Evolutionary conservation across 768 basidiomycete species (phyloP), one percentile per base, ranked within the genome.

Genomic region (Ephemerocybe angulata): DNA sequence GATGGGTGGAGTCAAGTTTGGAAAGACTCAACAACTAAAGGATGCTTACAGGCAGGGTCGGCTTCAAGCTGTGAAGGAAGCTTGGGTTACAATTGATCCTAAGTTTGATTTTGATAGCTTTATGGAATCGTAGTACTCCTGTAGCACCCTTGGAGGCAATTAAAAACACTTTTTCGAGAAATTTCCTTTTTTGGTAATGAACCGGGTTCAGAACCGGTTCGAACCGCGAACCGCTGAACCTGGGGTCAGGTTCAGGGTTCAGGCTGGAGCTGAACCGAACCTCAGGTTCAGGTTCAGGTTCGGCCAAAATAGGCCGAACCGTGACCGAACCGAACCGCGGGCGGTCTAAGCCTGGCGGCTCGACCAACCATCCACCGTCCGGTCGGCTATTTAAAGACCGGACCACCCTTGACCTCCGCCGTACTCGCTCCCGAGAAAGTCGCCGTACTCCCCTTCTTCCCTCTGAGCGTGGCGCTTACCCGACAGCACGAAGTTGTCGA

Each of bases 11-110:
- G 31, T n/a, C 4, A 59, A 51, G 19, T 55, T 59, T 41, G 50
- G 58, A 7, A 43, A 27, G n/a, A 33, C 50, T 10, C 58, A 59
- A 31, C 40, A 33, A 8, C 25, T 59, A 5, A 15, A 50, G 19
- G 58, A 50, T 37, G 54, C 38, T 15, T 59, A 59, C 13, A 13
- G 38, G 15, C 40, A 56, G 33, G 58, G 58, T 7, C 50, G 42
- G 24, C 19, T 59, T 21, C 35, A 46, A 21, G 54, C 47, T 28
- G 47, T 15, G 3, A 30, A 13, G 22, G 25, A 29, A 28, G 30
- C 47, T 28, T 48, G 47, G 47, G 47, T 8, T 13, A 25, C 8
- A 8, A n/a, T 43, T 17, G 42, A 24, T 17, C 42, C 42, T 43
- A 19, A 43, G 8, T 43, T 43, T 43, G 8, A 10, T 24, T 43